Percentiles rank a stretch among this genome's conserved stretches.
phyloP scores from a whole-genome alignment of 768 basidiomycete species.

The Lactarius sp. region DNA sequence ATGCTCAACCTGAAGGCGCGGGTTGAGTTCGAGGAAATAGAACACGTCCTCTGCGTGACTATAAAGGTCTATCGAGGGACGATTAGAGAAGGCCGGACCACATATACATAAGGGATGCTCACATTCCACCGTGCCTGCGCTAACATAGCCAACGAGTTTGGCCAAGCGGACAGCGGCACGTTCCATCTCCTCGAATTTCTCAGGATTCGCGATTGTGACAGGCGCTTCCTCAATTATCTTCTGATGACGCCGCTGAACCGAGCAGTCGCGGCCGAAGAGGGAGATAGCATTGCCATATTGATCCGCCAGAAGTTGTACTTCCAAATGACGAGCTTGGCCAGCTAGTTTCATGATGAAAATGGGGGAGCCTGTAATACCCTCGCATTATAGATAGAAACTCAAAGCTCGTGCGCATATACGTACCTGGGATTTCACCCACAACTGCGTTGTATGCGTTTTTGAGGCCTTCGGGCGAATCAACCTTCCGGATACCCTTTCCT shows the following conservation, averaged over 20 bases:
- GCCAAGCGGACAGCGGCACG: constrained; percentile 98
- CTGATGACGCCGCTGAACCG: constrained; percentile 97
- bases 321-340: constrained; percentile 93
- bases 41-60: constrained; percentile 90
- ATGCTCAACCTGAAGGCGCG: constrained; percentile 99
- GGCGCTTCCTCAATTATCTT: constrained; percentile 99
- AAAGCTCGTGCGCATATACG: constrained; percentile 23
- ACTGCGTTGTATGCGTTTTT: constrained; percentile 94
- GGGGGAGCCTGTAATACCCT: constrained; percentile 66
- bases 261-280: constrained; percentile 97
- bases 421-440: constrained; percentile 93
- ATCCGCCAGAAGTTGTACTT: constrained; percentile 97
- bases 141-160: constrained; percentile 97
- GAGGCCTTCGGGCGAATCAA: constrained; percentile 80
- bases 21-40: constrained; percentile 97
- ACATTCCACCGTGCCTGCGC: constrained; percentile 99
- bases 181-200: constrained; percentile 96
- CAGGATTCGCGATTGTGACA: constrained; percentile 90
- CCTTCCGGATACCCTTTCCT: constrained; percentile 97
- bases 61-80: constrained; percentile 68
- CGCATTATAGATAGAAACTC: constrained; percentile 16
- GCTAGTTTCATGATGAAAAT: constrained; percentile 99
- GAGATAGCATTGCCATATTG: constrained; percentile 99
- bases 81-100: constrained; percentile 11
- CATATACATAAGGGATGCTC: constrained; percentile 28